Percentiles rank a stretch among this genome's conserved stretches.
Conservation (phyloP, 495 filamentous ascomycete species). For the Platismatia glauca region DNA sequence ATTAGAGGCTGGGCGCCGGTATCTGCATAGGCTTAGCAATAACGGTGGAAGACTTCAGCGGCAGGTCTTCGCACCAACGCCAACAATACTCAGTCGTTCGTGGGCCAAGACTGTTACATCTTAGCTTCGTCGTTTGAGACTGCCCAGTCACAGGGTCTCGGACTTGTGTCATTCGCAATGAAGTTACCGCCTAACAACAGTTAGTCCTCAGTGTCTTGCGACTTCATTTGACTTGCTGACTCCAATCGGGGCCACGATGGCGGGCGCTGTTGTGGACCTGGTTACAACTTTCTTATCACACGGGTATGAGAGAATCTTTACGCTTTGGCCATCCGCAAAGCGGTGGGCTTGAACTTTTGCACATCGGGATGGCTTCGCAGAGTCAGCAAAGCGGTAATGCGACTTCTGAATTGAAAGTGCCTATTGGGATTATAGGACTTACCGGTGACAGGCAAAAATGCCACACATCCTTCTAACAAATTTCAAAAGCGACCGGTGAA, state of each 20-base stretch:
- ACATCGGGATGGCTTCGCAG: conserved; percentile 79
- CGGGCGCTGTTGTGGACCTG: conserved; percentile 58
- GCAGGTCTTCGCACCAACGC: conserved; percentile 60
- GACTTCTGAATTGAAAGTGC: not conserved
- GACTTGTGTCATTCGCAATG: conserved; percentile 80
- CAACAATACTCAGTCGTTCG: conserved; percentile 94
- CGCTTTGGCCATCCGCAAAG: conserved; percentile 92
- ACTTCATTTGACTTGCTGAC: conserved; percentile 44
- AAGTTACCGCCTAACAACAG: conserved; percentile 67
- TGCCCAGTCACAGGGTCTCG: not conserved
- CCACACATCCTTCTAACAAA: conserved; percentile 47
- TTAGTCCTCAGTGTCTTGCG: conserved; percentile 8
- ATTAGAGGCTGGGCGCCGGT: conserved; percentile 90
- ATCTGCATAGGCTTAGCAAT: conserved; percentile 45
- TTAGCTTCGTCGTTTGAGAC: not conserved
- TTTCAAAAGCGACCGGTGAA: not conserved
- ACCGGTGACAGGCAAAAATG: conserved; percentile 94
- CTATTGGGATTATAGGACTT: conserved; percentile 29
- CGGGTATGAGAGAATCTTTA: conserved; percentile 41
- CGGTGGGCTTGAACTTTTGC: conserved; percentile 91
- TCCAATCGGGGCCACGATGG: conserved; percentile 98
- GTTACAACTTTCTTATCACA: conserved; percentile 20
- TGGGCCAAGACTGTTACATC: conserved; percentile 76
- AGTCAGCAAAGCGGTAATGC: conserved; percentile 22
- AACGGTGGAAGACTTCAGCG: conserved; percentile 5